phyloP scores from a whole-genome alignment of 1,284 basidiomycete genomes.

The Cerrena zonata region DNA sequence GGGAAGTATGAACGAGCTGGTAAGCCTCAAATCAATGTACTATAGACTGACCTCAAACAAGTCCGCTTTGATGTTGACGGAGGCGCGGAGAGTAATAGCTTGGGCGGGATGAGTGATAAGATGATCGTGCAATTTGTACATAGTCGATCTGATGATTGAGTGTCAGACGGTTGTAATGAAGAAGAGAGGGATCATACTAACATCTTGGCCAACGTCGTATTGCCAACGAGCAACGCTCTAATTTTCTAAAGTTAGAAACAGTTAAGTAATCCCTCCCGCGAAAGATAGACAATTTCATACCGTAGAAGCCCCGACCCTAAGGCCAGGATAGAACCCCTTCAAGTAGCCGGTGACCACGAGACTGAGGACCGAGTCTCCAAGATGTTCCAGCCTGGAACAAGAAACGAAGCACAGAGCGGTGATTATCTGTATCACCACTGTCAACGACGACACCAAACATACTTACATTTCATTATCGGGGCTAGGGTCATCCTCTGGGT shows the following conservation, averaged over 20 bases:
- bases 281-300: conserved; percentile 32
- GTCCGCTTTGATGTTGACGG: conserved; percentile 61
- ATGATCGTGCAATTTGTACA: conserved; percentile 54
- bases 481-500: conserved; percentile 58
- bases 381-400: conserved; percentile 55
- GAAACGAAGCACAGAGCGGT: too few relatives aligned
- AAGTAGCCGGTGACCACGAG: conserved; percentile 60
- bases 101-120: conserved; percentile 65
- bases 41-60: background rate
- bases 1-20: too few relatives aligned
- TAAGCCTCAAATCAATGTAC: background rate
- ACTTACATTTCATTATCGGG: conserved; percentile 68
- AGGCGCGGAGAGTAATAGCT: conserved; percentile 59
- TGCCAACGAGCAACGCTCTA: conserved; percentile 63
- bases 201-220: conserved; percentile 66
- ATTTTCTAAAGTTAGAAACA: conserved; percentile 51
- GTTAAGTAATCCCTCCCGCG: background rate
- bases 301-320: conserved; percentile 72
- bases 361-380: conserved; percentile 67
- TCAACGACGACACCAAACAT: conserved; percentile 31
- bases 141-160: conserved; percentile 42
- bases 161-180: background rate
- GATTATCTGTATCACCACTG: too few relatives aligned
- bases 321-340: conserved; percentile 53
- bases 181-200: conserved; percentile 28